phyloP scores from a whole-genome alignment of 2,329 filamentous ascomycete genomes.

The Aspergillus arachidicola region DNA sequence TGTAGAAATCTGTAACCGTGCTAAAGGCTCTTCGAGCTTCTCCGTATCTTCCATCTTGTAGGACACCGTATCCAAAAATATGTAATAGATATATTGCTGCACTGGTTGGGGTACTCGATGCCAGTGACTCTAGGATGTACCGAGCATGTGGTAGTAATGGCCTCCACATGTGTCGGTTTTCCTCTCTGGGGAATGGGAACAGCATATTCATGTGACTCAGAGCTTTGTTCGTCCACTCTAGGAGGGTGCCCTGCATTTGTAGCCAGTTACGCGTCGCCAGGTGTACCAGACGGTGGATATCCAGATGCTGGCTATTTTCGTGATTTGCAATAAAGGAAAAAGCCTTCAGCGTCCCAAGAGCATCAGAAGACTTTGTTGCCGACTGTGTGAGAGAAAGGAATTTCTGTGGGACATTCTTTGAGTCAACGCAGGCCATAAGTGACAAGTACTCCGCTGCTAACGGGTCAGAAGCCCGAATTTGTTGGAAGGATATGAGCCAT shows the following conservation, averaged over 20 bases:
- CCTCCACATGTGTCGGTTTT: not conserved
- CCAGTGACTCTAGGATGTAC: not conserved
- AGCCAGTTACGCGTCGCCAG: constrained; percentile 1
- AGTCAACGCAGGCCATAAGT: constrained; percentile 1
- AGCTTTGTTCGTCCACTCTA: not conserved
- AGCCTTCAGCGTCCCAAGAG: not conserved
- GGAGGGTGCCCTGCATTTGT: not conserved
- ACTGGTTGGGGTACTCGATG: not conserved
- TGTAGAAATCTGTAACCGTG: not conserved
- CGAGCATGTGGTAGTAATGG: not conserved
- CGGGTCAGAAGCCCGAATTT: not conserved
- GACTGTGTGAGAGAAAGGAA: not conserved
- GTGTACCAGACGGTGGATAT: not conserved
- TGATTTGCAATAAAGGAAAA: not conserved
- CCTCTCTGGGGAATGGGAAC: not conserved
- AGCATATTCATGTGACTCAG: not conserved
- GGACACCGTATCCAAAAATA: not conserved
- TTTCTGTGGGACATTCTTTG: not conserved
- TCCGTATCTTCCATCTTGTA: not conserved
- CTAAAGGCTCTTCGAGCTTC: not conserved
- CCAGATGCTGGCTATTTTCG: not conserved
- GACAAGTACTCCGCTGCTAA: not conserved
- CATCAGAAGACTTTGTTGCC: not conserved
- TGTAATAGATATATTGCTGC: not conserved
- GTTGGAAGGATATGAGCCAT: constrained; percentile 2